Evolutionary conservation across 2,329 filamentous ascomycete species (phyloP).

Genomic region (Pleoardoris graminearum): DNA sequence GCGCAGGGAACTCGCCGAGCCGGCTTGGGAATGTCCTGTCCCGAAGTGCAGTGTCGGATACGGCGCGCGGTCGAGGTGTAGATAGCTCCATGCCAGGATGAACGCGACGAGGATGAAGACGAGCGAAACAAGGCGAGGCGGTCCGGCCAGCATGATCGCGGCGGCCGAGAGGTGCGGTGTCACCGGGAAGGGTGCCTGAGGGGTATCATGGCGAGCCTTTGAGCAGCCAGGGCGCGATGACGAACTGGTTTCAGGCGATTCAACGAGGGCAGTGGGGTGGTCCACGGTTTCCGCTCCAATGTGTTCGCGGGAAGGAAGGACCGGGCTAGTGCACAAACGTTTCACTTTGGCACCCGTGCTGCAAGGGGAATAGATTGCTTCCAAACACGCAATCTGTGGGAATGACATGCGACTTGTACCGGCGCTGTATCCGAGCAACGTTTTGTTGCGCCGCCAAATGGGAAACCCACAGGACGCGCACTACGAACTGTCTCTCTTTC

Average conservation of each 20-base stretch:
- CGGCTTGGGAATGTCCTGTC: conserved; percentile 12
- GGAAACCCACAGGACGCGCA: too few relatives aligned
- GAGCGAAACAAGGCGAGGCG: conserved; percentile 38
- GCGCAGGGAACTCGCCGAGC: conserved; percentile 15
- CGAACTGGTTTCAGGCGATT: not conserved
- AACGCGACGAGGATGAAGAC: conserved; percentile 31
- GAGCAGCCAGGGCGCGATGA: not conserved
- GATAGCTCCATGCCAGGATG: conserved; percentile 37
- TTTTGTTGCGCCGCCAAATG: too few relatives aligned
- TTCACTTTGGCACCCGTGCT: not conserved
- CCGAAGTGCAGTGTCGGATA: conserved; percentile 19
- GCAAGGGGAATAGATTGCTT: not conserved
- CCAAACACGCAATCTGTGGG: not conserved
- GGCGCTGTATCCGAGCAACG: too few relatives aligned
- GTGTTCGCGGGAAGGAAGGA: not conserved
- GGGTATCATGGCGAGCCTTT: conserved; percentile 14
- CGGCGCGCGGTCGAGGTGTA: conserved; percentile 19
- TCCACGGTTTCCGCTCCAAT: too few relatives aligned
- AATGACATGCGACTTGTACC: not conserved
- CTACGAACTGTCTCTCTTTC: too few relatives aligned
- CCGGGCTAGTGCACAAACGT: conserved; percentile 1
- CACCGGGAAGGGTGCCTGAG: not conserved
- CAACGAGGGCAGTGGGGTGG: conserved; percentile 1
- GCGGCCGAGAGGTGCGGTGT: too few relatives aligned
- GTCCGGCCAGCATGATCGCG: conserved; percentile 44